Conservation (phyloP, 768 basidiomycete genomes). For the Harrya chromipes region DNA sequence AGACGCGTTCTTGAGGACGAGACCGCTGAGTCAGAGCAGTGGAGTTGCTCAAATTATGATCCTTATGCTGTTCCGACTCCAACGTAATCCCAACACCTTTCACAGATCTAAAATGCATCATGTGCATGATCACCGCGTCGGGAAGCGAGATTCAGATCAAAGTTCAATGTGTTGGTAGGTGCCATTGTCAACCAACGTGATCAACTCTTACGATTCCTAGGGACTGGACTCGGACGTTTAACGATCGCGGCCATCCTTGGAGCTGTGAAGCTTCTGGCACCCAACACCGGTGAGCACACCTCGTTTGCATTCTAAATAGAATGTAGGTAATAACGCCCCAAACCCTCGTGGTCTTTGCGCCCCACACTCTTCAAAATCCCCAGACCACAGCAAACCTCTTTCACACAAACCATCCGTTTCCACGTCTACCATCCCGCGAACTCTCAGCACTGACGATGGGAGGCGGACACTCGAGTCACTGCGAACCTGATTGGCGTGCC, state of each 20-base stretch:
- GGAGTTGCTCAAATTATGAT: not conserved
- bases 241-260: no score
- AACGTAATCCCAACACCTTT: no score
- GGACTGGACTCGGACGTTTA: no score
- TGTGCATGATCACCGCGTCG: no score
- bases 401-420: not conserved
- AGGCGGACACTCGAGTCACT: slow-evolving; percentile 23
- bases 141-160: no score
- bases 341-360: not conserved
- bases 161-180: no score
- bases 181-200: not conserved
- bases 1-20: not conserved
- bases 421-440: not conserved
- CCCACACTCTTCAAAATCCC: no score
- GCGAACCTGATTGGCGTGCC: slow-evolving; percentile 22
- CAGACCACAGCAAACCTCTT: no score
- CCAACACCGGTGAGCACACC: no score
- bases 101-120: no score
- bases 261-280: no score
- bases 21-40: slow-evolving; percentile 7
- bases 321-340: not conserved
- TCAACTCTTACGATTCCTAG: not conserved
- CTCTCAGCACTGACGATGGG: slow-evolving; percentile 16
- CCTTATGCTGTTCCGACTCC: no score
- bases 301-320: not conserved